Conservation (phyloP, 176 grass and related monocot genomes). For the Oryza australiensis region DNA sequence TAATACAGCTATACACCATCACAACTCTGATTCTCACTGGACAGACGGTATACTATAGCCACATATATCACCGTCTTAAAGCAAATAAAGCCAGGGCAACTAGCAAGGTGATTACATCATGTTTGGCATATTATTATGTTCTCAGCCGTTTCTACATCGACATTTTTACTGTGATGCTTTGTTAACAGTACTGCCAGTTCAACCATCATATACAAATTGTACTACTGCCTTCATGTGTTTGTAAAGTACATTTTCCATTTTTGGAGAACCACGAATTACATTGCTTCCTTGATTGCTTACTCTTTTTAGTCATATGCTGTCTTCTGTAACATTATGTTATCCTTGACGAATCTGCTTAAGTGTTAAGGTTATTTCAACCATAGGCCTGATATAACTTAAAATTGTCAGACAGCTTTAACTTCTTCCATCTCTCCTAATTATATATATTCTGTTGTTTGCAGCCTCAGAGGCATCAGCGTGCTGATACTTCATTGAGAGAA, state of each 20-base stretch:
- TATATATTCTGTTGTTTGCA: slow-evolving; percentile 25
- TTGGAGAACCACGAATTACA: background rate
- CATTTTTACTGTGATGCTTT: background rate
- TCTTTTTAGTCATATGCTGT: background rate
- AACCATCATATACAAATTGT: background rate
- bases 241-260: background rate
- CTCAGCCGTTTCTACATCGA: background rate
- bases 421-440: background rate
- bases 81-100: slow-evolving; percentile 42
- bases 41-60: slow-evolving; percentile 78
- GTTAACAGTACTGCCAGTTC: background rate
- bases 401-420: background rate
- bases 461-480: slow-evolving; percentile 44
- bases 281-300: slow-evolving; percentile 7
- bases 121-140: slow-evolving; percentile 19
- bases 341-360: background rate
- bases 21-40: slow-evolving; percentile 66
- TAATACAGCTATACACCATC: slow-evolving; percentile 85
- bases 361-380: background rate
- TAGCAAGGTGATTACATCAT: slow-evolving; percentile 47
- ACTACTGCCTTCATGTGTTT: slow-evolving; percentile 4
- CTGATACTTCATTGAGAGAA: slow-evolving; percentile 45
- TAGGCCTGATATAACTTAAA: background rate
- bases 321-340: background rate
- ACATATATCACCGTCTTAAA: slow-evolving; percentile 64